Conservation (phyloP, 768 basidiomycete species). For the Naganishia vaughanmartiniae region DNA sequence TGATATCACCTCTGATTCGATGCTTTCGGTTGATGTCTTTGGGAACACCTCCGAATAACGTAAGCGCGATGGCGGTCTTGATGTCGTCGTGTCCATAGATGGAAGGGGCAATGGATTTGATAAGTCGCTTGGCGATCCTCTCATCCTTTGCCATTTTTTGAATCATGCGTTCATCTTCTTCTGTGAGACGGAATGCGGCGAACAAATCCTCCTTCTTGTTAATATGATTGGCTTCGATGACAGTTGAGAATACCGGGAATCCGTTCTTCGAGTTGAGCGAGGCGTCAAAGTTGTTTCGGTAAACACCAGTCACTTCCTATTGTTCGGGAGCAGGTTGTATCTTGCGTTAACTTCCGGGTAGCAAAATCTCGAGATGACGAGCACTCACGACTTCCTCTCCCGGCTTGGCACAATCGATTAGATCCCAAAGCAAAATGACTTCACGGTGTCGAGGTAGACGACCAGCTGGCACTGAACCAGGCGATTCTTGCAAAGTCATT, state of each 20-base stretch:
- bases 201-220: conserved; percentile 99
- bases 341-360: not conserved
- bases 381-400: conserved; percentile 89
- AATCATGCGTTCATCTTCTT: conserved; percentile 94
- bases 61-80: conserved; percentile 93
- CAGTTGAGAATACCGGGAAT: conserved; percentile 97
- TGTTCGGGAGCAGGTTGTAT: conserved; percentile 30
- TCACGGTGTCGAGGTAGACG: conserved; percentile 95
- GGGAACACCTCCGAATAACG: conserved; percentile 86
- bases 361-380: not conserved
- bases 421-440: conserved; percentile 93
- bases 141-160: conserved; percentile 81
- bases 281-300: conserved; percentile 98
- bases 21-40: conserved; percentile 98
- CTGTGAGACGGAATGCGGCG: conserved; percentile 94
- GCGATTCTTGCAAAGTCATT: conserved; percentile 97
- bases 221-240: conserved; percentile 96
- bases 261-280: conserved; percentile 98
- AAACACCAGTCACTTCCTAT: conserved; percentile 95
- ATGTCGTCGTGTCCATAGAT: conserved; percentile 99
- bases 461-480: conserved; percentile 95
- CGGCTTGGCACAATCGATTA: conserved; percentile 96
- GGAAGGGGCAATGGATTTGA: conserved; percentile 97
- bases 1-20: conserved; percentile 95
- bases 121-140: conserved; percentile 91